Base-by-base conservation (phyloP, 352 stramenopile species). In the Plasmopara muralis region DNA sequence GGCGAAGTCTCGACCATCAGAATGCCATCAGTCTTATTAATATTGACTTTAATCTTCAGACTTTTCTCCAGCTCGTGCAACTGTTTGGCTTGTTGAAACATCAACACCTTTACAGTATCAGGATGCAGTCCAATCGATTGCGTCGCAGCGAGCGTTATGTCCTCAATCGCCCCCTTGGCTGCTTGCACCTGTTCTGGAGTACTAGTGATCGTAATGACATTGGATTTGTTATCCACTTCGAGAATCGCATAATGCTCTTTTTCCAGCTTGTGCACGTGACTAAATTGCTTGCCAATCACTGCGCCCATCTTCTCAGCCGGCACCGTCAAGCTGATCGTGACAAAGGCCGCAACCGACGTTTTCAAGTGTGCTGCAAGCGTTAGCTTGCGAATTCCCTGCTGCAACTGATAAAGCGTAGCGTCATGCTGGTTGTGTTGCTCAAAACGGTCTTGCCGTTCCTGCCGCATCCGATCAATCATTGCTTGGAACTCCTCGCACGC, bases 41-140 rank as follows among this genome's bases (percentile, higher is more conserved):
- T 66, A 49, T 91, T 76, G 44, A 89, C 73, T 51, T 86, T 85
- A 18, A 89, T 53, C 29, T 71, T 68, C 0, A 79, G 64, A 12
- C 52, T 61, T 48, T 75, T 68, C 55, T 89, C 74, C 50, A 91
- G 52, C 33, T 81, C 77, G 37, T 87, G 77, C 37, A 91, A 45
- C 34, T 84, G 70, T 53, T 86, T 86, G 43, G 71, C 71, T 56
- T 88, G 83, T 52, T 89, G 77, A 45, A 80, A 74, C 66, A 91
- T 70, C 33, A 91, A 62, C 60, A 91, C 54, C 42, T 89, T 87
- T 41, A 91, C 65, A 16, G 77, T 83, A 40, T 91, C 77, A 0
- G 81, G 81, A 57, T 88, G 81, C 15, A 91, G 60, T 10, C 77
- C 81, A n/a, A 91, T 74, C 28, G 71, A 68, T 42, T 88, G 72